A percentile compares a stretch with the other conserved stretches of the same genome.
phyloP scores from a whole-genome alignment of 345 rosid species.

The Hypericum androsaemum region DNA sequence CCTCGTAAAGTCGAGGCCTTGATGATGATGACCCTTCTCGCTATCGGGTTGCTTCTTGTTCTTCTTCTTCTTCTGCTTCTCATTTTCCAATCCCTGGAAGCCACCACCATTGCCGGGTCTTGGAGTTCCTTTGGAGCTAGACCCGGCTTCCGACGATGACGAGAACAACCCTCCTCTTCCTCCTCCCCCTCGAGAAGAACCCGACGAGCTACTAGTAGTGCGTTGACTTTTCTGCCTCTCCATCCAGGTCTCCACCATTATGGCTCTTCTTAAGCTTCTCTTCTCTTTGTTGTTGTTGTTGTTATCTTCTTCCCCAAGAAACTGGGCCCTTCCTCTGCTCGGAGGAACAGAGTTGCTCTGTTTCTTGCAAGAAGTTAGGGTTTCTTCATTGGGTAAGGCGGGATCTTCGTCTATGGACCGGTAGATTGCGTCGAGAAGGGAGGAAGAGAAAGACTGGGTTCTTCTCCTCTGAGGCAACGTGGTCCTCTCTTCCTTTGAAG shows the following conservation, averaged over 20 bases:
- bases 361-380: conserved; percentile 18
- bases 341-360: conserved; percentile 26
- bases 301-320: not conserved
- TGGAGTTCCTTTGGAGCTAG: conserved; percentile 21
- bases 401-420: conserved; percentile 50
- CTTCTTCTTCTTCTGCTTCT: conserved; percentile 13
- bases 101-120: conserved; percentile 1
- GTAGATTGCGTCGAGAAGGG: conserved; percentile 62
- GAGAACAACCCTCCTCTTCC: conserved; percentile 21
- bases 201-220: conserved; percentile 38
- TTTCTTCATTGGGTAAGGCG: conserved; percentile 11
- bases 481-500: not conserved
- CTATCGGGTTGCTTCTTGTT: not conserved
- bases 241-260: conserved; percentile 46
- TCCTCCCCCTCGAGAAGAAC: conserved; percentile 33
- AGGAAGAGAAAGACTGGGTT: conserved; percentile 80
- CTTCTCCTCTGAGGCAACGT: conserved; percentile 46
- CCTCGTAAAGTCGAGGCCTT: conserved; percentile 27
- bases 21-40: conserved; percentile 12
- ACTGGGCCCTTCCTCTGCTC: not conserved
- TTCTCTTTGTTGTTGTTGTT: conserved; percentile 9
- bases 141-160: conserved; percentile 43
- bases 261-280: conserved; percentile 27
- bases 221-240: conserved; percentile 30
- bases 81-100: conserved; percentile 9